Conservation (phyloP, 306 rosid genomes). For the Inga oerstediana region DNA sequence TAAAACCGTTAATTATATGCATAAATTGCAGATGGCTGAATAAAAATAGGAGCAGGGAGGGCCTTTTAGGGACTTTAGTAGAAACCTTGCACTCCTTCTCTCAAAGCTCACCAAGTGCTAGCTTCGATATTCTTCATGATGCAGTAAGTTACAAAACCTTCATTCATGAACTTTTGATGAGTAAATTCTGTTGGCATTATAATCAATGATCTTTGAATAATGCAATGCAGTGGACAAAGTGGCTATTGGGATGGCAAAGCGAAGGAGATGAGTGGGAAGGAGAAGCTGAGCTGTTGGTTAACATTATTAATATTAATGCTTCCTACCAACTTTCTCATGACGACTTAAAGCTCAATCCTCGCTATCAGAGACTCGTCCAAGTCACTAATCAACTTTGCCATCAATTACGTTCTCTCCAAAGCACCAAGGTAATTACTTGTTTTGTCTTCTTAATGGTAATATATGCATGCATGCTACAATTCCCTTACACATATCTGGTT, state of each 20-base stretch:
- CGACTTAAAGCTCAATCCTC: conserved; percentile 36
- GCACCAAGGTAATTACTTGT: conserved; percentile 27
- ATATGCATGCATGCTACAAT: neutral
- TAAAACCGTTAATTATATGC: neutral
- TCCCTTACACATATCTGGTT: neutral
- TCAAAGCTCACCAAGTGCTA: neutral
- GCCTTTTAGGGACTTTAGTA: conserved; percentile 48
- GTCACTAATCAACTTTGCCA: conserved; percentile 51
- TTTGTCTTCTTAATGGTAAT: neutral
- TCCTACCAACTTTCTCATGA: conserved; percentile 37
- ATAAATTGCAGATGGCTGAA: conserved; percentile 41
- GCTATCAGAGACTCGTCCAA: conserved; percentile 32
- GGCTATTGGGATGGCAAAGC: conserved; percentile 56
- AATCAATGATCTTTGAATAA: neutral
- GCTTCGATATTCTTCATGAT: neutral
- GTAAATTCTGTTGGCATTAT: neutral
- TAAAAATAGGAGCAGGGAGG: conserved; percentile 25
- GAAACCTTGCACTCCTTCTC: conserved; percentile 28
- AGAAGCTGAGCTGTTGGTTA: conserved; percentile 55
- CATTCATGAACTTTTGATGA: neutral
- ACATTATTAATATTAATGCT: conserved; percentile 49
- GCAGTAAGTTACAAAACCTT: neutral
- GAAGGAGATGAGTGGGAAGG: conserved; percentile 31
- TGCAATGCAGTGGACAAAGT: conserved; percentile 52
- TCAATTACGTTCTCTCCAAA: conserved; percentile 41